Evolutionary conservation across 257 asterid genomes (phyloP), one percentile per base, ranked within the genome.

Genomic region (Nicotiana undulata): DNA sequence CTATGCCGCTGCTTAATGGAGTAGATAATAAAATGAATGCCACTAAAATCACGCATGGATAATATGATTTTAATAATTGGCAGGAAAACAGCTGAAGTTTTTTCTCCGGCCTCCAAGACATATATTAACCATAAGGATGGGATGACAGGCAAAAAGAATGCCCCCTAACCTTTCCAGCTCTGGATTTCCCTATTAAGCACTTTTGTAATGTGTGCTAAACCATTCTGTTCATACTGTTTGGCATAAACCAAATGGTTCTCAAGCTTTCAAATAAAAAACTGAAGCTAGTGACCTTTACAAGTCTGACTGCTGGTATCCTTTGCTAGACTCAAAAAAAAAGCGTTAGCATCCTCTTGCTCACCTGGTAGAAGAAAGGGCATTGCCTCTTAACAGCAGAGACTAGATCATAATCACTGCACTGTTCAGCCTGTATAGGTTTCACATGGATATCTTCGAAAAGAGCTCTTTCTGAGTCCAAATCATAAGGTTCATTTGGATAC

Each of bases 331-430:
- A 59, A 55, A 52, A 31, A 4, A 55, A 53, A 32, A 37, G 18
- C 26, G 49, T 66, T 26, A 68, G 46, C 66, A 53, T 72, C 53
- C 56, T 64, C 40, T 10, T 44, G 44, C 60, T 80, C 86, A 92
- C 99, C 99, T 96, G 99, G 89, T 96, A 92, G 86, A 87, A 92
- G 89, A 94, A 96, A 64, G 99, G 94, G 82, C 88, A 83, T 81
- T 96, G 99, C 86, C 99, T 88, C 88, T 90, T 82, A 72, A 88
- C 98, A 81, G 99, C 99, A 63, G 87, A 89, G 80, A 91, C 80
- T 89, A 96, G 83, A 86, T 96, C 98, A 83, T 96, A 96, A 82
- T 88, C 88, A 77, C 93, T 94, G 89, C 79, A 86, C 40, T 88
- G 90, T 79, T 37, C 88, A 79, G n/a, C 79, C 37, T 78, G 86